Evolutionary conservation across 441 rosid species (phyloP), one percentile per base, ranked within the genome.

Genomic region (Populus hybrid): DNA sequence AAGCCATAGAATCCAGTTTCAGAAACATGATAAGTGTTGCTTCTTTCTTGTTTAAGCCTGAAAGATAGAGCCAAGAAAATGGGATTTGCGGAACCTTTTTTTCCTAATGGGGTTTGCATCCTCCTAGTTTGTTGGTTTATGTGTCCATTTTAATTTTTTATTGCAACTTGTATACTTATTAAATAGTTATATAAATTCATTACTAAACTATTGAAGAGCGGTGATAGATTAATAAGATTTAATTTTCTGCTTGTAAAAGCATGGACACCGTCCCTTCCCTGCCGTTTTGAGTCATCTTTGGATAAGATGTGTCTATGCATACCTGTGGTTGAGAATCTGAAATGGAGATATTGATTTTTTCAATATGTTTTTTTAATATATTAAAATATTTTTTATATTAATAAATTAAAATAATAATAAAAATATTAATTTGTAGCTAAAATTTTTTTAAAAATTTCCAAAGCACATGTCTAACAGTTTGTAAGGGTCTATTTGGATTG

Each of bases 1-100:
- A 68, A 77, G 81, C 84, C 85, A 82, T 80, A 28, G 63, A 69
- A 50, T 64, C 28, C 16, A 73, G 50, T 71, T 53, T 53, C 63
- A 76, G 33, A 24, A 73, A 53, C 10, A 40, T 9, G 71, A 18
- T 12, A 35, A 12, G 18, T 29, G 64, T 11, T 23, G 78, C 29
- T 21, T 65, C 63, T 66, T n/a, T 21, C 65, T 59, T 18, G 14
- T 50, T 38, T n/a, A 29, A 23, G 68, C 14, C 33, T 29, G 64
- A 50, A 40, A 64, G 73, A 31, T 1, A 31, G 53, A 66, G 36
- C 66, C 29, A 26, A 16, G 65, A 64, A 73, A 33, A 23, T 66
- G 26, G 40, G 53, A 40, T 74, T 61, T 40, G 56, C 68, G 74
- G 10, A 6, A 74, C 82, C 50, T 66, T 53, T 2, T 16, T 53